Base-by-base conservation (phyloP, 139 green algal genomes). In the Chlorella sp. region DNA sequence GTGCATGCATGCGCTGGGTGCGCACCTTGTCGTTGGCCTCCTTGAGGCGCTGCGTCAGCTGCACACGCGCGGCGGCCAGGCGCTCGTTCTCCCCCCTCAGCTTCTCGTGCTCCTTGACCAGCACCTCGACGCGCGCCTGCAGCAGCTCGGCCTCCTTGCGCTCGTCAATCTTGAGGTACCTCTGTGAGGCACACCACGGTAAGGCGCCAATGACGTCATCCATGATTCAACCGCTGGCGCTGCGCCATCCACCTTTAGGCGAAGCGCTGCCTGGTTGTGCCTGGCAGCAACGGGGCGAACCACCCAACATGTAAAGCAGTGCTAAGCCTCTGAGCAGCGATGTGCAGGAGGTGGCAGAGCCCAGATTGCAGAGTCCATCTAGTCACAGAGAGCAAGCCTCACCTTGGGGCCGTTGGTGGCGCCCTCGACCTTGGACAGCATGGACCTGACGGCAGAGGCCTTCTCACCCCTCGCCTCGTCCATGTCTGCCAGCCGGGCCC, bases 111-210 rank as follows among this genome's bases (percentile, higher is more conserved):
- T 69, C 63, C 5, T 27, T 30, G 20, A 69, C 5, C 32, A 69
- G 63, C 17, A 10, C 63, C 31, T 69, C 63, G 31, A 69, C 63
- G 17, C 63, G 63, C 33, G n/a, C 2, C 63, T 69, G 63, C 32
- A 69, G 63, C 63, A 69, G 24, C 63, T 69, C 32, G 14, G 63
- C 31, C 63, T 69, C 63, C 33, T 50, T 51, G n/a, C 17, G 27
- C 32, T 50, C 63, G 10, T 69, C 61, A 27, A 67, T 26, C 61
- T 67, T 67, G 27, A 67, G 61, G 61, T 67, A 67, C n/a, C 61
- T 26, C 61, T 67, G 42, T 55, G n/a, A n/a, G n/a, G n/a, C n/a
- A n/a, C n/a, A n/a, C n/a, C n/a, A n/a, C n/a, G n/a, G n/a, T n/a
- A n/a, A n/a, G n/a, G n/a, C n/a, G n/a, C n/a, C n/a, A n/a, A n/a